Evolutionary conservation across 1,284 basidiomycete species (phyloP), one percentile per base, ranked within the genome.

Genomic region (Bondarzewia mesenterica): DNA sequence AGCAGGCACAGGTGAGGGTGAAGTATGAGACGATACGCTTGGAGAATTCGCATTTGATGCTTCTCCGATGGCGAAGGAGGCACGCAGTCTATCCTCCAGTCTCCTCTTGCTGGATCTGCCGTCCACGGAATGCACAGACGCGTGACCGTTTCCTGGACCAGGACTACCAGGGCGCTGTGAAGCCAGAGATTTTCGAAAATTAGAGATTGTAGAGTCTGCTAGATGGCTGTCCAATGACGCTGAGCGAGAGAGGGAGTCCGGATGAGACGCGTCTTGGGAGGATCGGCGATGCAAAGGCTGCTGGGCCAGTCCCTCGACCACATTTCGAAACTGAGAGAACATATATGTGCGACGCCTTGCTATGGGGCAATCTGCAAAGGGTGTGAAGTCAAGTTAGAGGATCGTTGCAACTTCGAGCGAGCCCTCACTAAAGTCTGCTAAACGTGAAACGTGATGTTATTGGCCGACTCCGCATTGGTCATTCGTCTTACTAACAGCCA

Each of bases 41-140:
- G 78, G 70, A 1, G 77, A 71, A 27, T 69, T 67, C n/a, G 66
- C 54, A 51, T 61, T 67, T 2, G 78, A 75, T 12, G 69, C 66
- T 10, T 87, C 84, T 22, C 74, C 75, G 45, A 72, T 70, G 38
- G 74, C 69, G 55, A 83, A 75, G 25, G 78, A 77, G 27, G 72
- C 72, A 22, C 81, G 75, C 14, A 89, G 65, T 42, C 87, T 73
- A 48, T 89, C 86, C 63, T 89, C 86, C 0, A 89, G 68, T 8
- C 75, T 81, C 4, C 42, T 40, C 18, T 56, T 56, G 21, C 42
- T n/a, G n/a, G 29, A 26, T 48, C 48, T 49, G 60, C 51, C 45
- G n/a, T 53, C 49, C n/a, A 52, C 10, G 18, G 55, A 21, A 22
- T n/a, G 12, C 21, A 18, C 14, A 51, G 23, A 40, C 46, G 40